Evolutionary conservation across 106 monocot species (phyloP).

Genomic region (Dendrobium huoshanense): DNA sequence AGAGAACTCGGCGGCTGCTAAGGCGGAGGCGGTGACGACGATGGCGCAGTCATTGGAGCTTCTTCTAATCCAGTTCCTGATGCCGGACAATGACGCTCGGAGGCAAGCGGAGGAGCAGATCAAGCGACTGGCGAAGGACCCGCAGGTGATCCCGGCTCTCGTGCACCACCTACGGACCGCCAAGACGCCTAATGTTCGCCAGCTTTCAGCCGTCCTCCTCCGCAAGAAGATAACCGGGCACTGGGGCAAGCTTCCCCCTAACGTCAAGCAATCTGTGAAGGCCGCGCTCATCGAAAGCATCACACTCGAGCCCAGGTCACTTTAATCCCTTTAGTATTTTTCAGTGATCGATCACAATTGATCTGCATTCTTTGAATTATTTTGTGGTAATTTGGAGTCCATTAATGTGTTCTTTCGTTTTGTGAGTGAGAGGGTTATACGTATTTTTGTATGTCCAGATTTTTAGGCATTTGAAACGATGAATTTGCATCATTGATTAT

Average conservation of each 20-base stretch:
- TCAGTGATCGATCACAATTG: not conserved
- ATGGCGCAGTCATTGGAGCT: conserved; percentile 93
- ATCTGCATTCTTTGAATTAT: not conserved
- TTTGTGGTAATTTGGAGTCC: not conserved
- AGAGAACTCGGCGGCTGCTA: not conserved
- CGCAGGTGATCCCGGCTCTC: conserved; percentile 81
- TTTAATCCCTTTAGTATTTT: not conserved
- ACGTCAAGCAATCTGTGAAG: conserved; percentile 61
- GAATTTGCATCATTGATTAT: too few species aligned
- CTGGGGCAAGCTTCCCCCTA: conserved; percentile 82
- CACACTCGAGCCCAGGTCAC: conserved; percentile 77
- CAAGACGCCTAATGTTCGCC: conserved; percentile 88
- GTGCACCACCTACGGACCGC: conserved; percentile 97
- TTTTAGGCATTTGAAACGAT: too few species aligned
- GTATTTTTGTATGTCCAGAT: not conserved
- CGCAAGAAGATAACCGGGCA: conserved; percentile 98
- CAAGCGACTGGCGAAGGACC: conserved; percentile 78
- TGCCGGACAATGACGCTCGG: conserved; percentile 97
- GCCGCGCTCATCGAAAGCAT: conserved; percentile 86
- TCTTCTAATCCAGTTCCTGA: conserved; percentile 83
- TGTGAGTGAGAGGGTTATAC: not conserved
- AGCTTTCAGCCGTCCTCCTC: conserved; percentile 93
- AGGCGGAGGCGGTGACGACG: not conserved
- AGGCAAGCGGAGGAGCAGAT: conserved; percentile 98
- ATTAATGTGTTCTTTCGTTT: not conserved